Percentiles rank a stretch among this genome's conserved stretches.
Conservation (phyloP, 2,329 filamentous ascomycete genomes). For the Trichophyton benhamiae region DNA sequence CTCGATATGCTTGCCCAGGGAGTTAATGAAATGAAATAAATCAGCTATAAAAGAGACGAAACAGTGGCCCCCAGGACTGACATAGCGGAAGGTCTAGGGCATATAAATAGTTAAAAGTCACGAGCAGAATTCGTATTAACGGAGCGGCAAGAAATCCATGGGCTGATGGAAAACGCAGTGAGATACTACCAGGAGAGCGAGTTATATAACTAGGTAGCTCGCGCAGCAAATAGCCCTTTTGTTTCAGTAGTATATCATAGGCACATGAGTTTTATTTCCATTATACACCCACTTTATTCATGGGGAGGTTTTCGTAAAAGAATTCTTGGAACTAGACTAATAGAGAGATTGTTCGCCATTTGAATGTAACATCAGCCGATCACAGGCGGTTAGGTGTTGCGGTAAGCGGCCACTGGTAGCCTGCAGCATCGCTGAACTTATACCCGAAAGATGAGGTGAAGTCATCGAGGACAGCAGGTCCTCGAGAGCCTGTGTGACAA, state of each 20-base stretch:
- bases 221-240: background rate
- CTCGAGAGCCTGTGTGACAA: constrained; percentile 65
- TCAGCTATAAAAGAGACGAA: no score
- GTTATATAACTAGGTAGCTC: background rate
- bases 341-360: background rate
- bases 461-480: constrained; percentile 90
- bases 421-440: constrained; percentile 94
- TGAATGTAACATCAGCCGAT: constrained; percentile 18
- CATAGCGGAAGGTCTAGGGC: no score
- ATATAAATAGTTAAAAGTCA: no score
- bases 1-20: no score
- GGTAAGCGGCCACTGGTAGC: constrained; percentile 87
- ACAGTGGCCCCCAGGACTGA: no score
- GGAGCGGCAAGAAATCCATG: no score
- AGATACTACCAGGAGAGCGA: background rate
- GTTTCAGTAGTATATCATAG: background rate
- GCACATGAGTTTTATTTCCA: background rate
- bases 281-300: constrained; percentile 1
- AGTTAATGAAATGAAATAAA: no score
- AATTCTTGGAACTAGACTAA: background rate
- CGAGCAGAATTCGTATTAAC: no score
- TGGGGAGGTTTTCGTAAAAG: background rate
- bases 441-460: constrained; percentile 98
- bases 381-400: constrained; percentile 71
- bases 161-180: no score